These are phyloP conservation scores for Colletotrichum lentis DNA, from an alignment of 2,329 filamentous ascomycete species.

Conservation along the genomic window DNA sequence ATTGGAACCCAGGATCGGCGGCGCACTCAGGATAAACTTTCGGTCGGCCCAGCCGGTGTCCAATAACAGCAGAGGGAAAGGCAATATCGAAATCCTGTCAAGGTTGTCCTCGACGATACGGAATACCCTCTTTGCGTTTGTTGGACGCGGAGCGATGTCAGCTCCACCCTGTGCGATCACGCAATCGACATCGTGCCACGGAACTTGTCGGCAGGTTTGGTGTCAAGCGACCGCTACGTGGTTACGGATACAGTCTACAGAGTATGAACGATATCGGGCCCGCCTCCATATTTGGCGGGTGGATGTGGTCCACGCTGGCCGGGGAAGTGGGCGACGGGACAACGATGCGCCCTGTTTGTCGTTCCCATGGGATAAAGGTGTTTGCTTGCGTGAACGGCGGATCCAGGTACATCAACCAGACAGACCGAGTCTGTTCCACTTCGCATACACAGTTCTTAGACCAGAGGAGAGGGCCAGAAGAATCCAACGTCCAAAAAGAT, in stretches of 20 bases:
- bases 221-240: neutral
- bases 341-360: neutral
- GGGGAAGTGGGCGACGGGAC: constrained; percentile 3
- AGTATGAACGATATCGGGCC: too few relatives aligned
- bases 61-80: neutral
- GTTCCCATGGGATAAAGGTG: neutral
- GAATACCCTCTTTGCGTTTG: neutral
- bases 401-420: too few relatives aligned
- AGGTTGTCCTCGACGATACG: neutral
- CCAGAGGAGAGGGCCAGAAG: too few relatives aligned
- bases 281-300: constrained; percentile 3
- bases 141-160: neutral
- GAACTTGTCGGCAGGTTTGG: neutral
- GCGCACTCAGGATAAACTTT: neutral
- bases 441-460: neutral
- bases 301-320: neutral
- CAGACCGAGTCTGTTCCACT: too few relatives aligned
- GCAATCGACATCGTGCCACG: constrained; percentile 7
- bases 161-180: constrained; percentile 1
- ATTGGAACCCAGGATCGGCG: neutral
- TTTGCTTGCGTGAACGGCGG: neutral
- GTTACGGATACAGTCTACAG: too few relatives aligned
- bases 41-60: neutral
- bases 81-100: neutral
- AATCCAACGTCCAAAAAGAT: neutral